Conservation (phyloP, 495 filamentous ascomycete genomes). For the Aspergillus hancockii region DNA sequence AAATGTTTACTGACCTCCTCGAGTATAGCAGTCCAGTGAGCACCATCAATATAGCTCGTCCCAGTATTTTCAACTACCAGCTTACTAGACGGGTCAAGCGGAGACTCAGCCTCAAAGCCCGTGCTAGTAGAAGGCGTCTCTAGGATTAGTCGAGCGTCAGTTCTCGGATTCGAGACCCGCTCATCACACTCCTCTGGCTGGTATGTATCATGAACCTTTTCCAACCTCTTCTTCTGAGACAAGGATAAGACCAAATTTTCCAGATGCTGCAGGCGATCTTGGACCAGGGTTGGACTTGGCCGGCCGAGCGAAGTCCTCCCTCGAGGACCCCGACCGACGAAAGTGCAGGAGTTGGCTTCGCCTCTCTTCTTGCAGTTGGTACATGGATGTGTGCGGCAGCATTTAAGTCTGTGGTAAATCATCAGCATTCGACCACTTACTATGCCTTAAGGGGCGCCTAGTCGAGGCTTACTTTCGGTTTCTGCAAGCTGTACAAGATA, state of each 20-base stretch:
- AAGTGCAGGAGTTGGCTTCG: slow-evolving; percentile 43
- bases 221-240: slow-evolving; percentile 37
- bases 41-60: slow-evolving; percentile 49
- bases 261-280: slow-evolving; percentile 52
- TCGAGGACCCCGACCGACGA: slow-evolving; percentile 40
- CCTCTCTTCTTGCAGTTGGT: slow-evolving; percentile 51
- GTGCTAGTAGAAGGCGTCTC: slow-evolving; percentile 49
- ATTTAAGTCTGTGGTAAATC: slow-evolving; percentile 45
- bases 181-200: background rate
- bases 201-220: slow-evolving; percentile 8
- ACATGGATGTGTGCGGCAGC: slow-evolving; percentile 52
- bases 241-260: slow-evolving; percentile 52
- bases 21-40: slow-evolving; percentile 53
- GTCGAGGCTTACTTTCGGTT: slow-evolving; percentile 46
- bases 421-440: background rate
- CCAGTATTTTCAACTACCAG: slow-evolving; percentile 48
- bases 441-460: background rate
- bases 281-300: slow-evolving; percentile 40
- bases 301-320: slow-evolving; percentile 33
- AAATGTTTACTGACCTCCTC: slow-evolving; percentile 48
- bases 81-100: slow-evolving; percentile 20
- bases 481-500: slow-evolving; percentile 56
- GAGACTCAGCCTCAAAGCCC: slow-evolving; percentile 48
- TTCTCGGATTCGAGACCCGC: slow-evolving; percentile 6
- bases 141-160: background rate